A percentile compares a stretch with the other conserved stretches of the same genome.
Conservation (phyloP, 176 grass and related monocot species). For the Lolium perenne region DNA sequence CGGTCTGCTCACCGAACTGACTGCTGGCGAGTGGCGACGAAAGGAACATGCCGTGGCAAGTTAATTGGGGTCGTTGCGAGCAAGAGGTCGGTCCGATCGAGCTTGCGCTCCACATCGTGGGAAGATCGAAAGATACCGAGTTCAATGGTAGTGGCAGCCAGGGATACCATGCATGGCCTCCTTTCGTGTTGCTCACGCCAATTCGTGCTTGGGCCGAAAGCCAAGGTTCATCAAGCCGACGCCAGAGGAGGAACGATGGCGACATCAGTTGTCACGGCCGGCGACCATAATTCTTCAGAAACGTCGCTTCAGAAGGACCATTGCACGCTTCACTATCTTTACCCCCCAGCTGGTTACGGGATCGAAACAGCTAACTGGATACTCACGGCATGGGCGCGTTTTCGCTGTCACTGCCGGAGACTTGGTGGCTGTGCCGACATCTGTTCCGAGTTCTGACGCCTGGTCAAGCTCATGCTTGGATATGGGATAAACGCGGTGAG, state of each 20-base stretch:
- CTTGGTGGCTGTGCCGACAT: not conserved
- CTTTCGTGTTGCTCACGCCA: not conserved
- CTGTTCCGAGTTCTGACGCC: not conserved
- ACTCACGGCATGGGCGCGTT: not conserved
- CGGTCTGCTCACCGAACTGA: not conserved
- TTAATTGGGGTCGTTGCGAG: too few species aligned
- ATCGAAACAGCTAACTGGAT: not conserved
- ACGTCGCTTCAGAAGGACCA: not conserved
- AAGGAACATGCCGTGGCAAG: not conserved
- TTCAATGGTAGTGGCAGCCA: not conserved
- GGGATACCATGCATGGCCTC: not conserved
- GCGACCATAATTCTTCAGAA: not conserved
- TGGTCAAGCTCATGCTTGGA: not conserved
- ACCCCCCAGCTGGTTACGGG: not conserved
- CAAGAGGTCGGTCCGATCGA: too few species aligned
- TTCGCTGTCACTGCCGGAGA: not conserved
- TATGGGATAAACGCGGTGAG: not conserved
- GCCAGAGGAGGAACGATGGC: not conserved
- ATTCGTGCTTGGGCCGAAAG: constrained; percentile 6
- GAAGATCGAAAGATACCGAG: not conserved
- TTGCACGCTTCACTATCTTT: not conserved
- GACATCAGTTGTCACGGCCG: not conserved
- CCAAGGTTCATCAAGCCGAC: not conserved
- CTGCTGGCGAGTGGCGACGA: not conserved
- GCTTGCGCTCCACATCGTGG: not conserved